phyloP scores from a whole-genome alignment of 345 rosid genomes.

The Gossypium bickii region DNA sequence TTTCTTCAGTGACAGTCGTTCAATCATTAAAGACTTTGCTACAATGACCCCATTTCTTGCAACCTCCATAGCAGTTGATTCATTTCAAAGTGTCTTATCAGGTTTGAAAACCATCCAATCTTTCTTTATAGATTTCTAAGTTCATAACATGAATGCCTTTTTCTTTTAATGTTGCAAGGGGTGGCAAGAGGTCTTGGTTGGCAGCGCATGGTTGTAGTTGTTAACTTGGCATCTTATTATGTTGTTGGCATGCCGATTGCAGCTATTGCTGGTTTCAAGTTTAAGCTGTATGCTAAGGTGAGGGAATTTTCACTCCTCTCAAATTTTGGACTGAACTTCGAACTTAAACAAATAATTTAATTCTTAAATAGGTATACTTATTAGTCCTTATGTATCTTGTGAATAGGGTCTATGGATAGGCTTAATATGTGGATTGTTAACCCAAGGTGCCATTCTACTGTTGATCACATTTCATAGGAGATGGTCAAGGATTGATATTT shows the following conservation, averaged over 20 bases:
- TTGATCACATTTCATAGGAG: slow-evolving; percentile 37
- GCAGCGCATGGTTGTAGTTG: slow-evolving; percentile 54
- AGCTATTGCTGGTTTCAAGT: slow-evolving; percentile 47
- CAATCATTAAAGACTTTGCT: slow-evolving; percentile 39
- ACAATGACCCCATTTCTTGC: slow-evolving; percentile 55
- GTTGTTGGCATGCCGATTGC: slow-evolving; percentile 54
- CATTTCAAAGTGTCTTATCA: slow-evolving; percentile 64
- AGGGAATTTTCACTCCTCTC: background rate
- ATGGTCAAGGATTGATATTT: slow-evolving; percentile 38
- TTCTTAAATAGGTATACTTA: too few species aligned
- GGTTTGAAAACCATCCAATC: slow-evolving; percentile 26
- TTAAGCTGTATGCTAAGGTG: slow-evolving; percentile 50
- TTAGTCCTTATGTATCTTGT: background rate
- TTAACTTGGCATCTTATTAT: slow-evolving; percentile 47
- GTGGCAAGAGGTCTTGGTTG: slow-evolving; percentile 79
- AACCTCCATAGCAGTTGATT: slow-evolving; percentile 54
- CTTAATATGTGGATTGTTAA: slow-evolving; percentile 52
- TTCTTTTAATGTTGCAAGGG: slow-evolving; percentile 27
- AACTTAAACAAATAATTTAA: too few species aligned
- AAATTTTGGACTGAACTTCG: too few species aligned
- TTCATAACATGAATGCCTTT: background rate
- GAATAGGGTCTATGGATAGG: slow-evolving; percentile 75
- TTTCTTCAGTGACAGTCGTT: slow-evolving; percentile 41
- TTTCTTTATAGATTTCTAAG: too few species aligned
- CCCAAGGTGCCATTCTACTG: slow-evolving; percentile 39